Evolutionary conservation across 2,329 filamentous ascomycete genomes (phyloP).

Genomic region (Aspergillus fructus): DNA sequence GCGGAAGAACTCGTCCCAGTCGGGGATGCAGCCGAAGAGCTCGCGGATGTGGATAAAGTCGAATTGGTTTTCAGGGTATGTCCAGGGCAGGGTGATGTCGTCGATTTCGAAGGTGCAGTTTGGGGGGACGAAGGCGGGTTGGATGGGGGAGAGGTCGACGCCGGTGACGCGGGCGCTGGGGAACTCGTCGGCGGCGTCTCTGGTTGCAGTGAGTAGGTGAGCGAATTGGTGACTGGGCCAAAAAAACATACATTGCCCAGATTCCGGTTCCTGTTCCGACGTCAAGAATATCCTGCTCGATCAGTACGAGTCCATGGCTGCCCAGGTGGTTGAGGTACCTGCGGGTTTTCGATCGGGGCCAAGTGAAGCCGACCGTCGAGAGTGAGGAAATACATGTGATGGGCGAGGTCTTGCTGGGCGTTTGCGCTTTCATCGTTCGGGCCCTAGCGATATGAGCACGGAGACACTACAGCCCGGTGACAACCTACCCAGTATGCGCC

Average conservation of each 20-base stretch:
- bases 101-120: slow-evolving; percentile 51
- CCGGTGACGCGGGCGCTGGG: slow-evolving; percentile 46
- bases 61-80: slow-evolving; percentile 33
- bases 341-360: slow-evolving; percentile 25
- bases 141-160: slow-evolving; percentile 51
- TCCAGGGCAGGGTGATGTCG: slow-evolving; percentile 40
- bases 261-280: slow-evolving; percentile 26
- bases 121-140: slow-evolving; percentile 47
- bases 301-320: neutral
- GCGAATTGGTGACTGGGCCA: neutral
- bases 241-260: slow-evolving; percentile 21
- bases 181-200: slow-evolving; percentile 36
- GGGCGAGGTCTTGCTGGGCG: slow-evolving; percentile 29
- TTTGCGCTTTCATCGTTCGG: slow-evolving; percentile 26
- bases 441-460: slow-evolving; percentile 7
- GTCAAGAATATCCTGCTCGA: slow-evolving; percentile 21
- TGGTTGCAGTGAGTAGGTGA: slow-evolving; percentile 7
- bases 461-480: neutral
- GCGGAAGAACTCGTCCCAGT: slow-evolving; percentile 45
- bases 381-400: slow-evolving; percentile 41
- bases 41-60: slow-evolving; percentile 50
- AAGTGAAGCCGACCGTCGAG: slow-evolving; percentile 30
- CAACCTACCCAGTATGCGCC: slow-evolving; percentile 24
- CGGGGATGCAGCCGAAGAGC: slow-evolving; percentile 46
- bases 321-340: slow-evolving; percentile 6